phyloP scores from a whole-genome alignment of 176 grass and related monocot genomes.

The Phoenix dactylifera region DNA sequence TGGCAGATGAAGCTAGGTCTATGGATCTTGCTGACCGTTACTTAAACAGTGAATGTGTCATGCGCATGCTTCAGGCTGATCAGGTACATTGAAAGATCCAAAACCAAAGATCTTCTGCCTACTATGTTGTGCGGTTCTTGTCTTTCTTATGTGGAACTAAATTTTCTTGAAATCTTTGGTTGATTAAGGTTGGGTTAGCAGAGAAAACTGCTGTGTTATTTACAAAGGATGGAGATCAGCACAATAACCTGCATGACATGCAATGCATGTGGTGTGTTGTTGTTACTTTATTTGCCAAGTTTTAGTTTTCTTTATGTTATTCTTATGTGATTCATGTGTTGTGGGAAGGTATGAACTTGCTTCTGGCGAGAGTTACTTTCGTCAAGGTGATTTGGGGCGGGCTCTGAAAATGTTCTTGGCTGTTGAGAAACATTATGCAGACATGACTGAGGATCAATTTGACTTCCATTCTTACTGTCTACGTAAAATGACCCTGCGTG shows the following conservation, averaged over 20 bases:
- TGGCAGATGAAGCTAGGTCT: conserved; percentile 94
- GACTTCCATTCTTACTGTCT: conserved; percentile 99
- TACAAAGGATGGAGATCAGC: conserved; percentile 97
- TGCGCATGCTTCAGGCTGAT: conserved; percentile 96
- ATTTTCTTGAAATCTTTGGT: conserved; percentile 13
- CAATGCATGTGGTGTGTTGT: conserved; percentile 87
- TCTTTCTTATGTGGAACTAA: not conserved
- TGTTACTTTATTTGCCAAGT: not conserved
- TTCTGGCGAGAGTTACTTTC: conserved; percentile 90
- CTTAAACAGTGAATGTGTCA: conserved; percentile 96
- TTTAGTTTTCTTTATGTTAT: conserved; percentile 1
- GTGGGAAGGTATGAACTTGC: conserved; percentile 87
- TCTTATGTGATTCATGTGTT: conserved; percentile 5
- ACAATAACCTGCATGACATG: conserved; percentile 99
- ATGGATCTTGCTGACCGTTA: conserved; percentile 99
- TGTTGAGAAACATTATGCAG: conserved; percentile 91
- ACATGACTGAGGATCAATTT: conserved; percentile 99
- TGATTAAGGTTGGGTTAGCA: conserved; percentile 68
- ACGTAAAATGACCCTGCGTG: conserved; percentile 92
- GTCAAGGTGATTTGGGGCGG: conserved; percentile 89
- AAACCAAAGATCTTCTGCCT: not conserved
- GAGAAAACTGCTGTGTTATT: conserved; percentile 98
- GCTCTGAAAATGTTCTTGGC: conserved; percentile 92
- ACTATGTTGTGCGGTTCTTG: not conserved
- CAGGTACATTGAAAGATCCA: conserved; percentile 40